A percentile compares a stretch with the other conserved stretches of the same genome.
Evolutionary conservation across 768 basidiomycete species (phyloP).

Genomic region (Cantharellus cinnabarinus): DNA sequence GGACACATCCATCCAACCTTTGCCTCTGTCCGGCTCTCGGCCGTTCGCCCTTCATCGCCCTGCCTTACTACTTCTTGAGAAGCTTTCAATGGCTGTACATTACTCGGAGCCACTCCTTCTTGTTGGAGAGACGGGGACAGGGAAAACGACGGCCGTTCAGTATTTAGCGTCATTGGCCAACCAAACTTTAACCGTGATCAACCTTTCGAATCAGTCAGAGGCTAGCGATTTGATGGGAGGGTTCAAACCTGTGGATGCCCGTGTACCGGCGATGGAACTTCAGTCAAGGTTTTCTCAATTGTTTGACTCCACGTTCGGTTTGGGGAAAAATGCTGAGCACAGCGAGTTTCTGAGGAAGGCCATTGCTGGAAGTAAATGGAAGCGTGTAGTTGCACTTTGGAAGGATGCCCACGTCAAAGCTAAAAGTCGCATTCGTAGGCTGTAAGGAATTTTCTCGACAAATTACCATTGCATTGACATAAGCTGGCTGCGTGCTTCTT

Average conservation of each 20-base stretch:
- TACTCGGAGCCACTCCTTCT: conserved; percentile 70
- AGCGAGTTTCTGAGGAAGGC: conserved; percentile 66
- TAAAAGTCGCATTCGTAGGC: not conserved
- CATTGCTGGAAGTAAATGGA: conserved; percentile 70
- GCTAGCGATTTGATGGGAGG: conserved; percentile 86
- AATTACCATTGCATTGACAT: too few species aligned
- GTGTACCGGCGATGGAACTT: conserved; percentile 48
- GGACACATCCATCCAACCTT: conserved; percentile 14
- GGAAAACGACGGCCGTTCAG: conserved; percentile 85
- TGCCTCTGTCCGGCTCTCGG: conserved; percentile 17
- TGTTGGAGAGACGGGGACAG: conserved; percentile 97
- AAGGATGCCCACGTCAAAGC: conserved; percentile 26
- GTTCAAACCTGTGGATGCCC: conserved; percentile 86
- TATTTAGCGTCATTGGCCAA: conserved; percentile 65
- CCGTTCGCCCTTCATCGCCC: conserved; percentile 84
- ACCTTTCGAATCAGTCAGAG: conserved; percentile 91
- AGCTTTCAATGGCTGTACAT: conserved; percentile 53
- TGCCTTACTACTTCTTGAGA: conserved; percentile 55
- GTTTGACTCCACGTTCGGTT: conserved; percentile 74
- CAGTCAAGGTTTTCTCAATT: conserved; percentile 58
- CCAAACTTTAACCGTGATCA: conserved; percentile 66
- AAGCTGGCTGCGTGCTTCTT: not conserved
- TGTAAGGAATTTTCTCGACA: too few species aligned
- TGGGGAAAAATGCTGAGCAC: conserved; percentile 73
- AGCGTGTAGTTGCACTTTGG: conserved; percentile 65